Evolutionary conservation across 202 grass and related monocot genomes (phyloP), one percentile per base, ranked within the genome.

Genomic region (Bolboschoenoplectus hybrid): DNA sequence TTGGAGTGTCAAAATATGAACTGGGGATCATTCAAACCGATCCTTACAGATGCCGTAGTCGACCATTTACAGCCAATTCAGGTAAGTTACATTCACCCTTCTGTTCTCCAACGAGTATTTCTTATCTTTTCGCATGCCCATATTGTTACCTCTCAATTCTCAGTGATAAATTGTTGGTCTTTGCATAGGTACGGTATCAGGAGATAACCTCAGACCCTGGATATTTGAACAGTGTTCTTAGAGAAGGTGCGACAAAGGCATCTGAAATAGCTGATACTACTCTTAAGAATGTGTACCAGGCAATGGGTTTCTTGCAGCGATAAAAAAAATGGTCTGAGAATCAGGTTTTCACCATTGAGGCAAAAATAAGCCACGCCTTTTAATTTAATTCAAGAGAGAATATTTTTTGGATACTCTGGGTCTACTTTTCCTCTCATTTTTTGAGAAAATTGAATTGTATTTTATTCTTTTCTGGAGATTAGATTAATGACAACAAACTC

Each of bases 31-130:
- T 98, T 98, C 80, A 98, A 98, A 80, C 55, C 40, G 65, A 92
- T 72, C 60, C 89, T 98, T 60, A 91, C 91, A n/a, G 96, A 98
- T 87, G 91, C 91, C 49, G 82, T 96, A 66, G 87, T 98, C 51
- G 93, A 94, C 67, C 93, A 96, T 95, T 84, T 98, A 57, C 90
- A 94, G 10, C 96, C 96, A 81, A 98, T 98, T 84, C 96, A 96
- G 93, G 96, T 95, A 63, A 39, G 46, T 36, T 46, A 49, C 43
- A 86, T 73, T 76, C 84, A 77, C 49, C 45, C 7, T 67, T 52
- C 53, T 85, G 26, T 34, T 50, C 7, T 56, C 82, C 11, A 80
- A 51, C 41, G 4, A 45, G 32, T 36, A 81, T 63, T 64, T 63
- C 41, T 43, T 46, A 16, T 13, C n/a, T 46, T 50, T 57, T 80